A percentile compares a stretch with the other conserved stretches of the same genome.
Evolutionary conservation across 2,329 filamentous ascomycete genomes (phyloP).

Genomic region (Fusarium clavum): DNA sequence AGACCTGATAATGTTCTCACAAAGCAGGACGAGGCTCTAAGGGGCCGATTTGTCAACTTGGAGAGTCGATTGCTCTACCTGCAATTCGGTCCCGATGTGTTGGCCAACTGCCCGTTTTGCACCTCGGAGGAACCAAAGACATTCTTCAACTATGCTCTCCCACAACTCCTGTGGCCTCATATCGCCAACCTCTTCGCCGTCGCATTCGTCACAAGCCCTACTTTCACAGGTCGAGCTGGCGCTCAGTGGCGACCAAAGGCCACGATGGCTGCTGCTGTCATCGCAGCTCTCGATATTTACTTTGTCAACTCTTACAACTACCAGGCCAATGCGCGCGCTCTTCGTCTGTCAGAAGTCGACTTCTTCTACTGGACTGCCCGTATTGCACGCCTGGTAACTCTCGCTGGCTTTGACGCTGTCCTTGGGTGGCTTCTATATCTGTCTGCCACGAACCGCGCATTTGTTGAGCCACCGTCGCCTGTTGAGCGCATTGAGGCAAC

Average conservation of each 20-base stretch:
- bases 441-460: slow-evolving; percentile 82
- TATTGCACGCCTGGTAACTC: slow-evolving; percentile 69
- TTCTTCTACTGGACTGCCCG: slow-evolving; percentile 78
- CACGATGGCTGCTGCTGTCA: slow-evolving; percentile 68
- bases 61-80: slow-evolving; percentile 85
- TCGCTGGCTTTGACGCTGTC: slow-evolving; percentile 72
- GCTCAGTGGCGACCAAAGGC: slow-evolving; percentile 76
- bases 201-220: slow-evolving; percentile 77
- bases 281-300: slow-evolving; percentile 75
- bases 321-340: slow-evolving; percentile 70
- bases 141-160: slow-evolving; percentile 85
- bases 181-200: slow-evolving; percentile 79
- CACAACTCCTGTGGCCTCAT: slow-evolving; percentile 80
- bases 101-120: slow-evolving; percentile 87
- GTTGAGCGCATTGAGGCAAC: slow-evolving; percentile 74
- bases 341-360: slow-evolving; percentile 72
- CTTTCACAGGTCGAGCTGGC: slow-evolving; percentile 72
- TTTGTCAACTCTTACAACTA: slow-evolving; percentile 73
- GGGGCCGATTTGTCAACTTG: slow-evolving; percentile 74
- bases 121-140: slow-evolving; percentile 72
- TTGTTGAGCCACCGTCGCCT: slow-evolving; percentile 70
- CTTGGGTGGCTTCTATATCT: slow-evolving; percentile 78
- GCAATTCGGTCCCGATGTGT: slow-evolving; percentile 79
- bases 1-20: slow-evolving; percentile 64
- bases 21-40: slow-evolving; percentile 71